Evolutionary conservation across 2,329 filamentous ascomycete genomes (phyloP).

Genomic region (Diaporthe citri): DNA sequence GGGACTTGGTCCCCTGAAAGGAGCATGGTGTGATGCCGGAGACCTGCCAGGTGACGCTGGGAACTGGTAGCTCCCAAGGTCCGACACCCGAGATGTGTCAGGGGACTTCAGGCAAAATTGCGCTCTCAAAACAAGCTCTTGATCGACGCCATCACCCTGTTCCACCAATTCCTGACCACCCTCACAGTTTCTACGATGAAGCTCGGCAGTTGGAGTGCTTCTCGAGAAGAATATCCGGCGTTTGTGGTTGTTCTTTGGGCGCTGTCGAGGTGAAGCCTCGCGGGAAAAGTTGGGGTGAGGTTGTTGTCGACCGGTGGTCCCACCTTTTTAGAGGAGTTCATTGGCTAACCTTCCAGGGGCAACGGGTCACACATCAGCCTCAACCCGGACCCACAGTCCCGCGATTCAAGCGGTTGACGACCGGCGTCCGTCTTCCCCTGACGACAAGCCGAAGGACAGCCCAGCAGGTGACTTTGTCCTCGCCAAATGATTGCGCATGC

Average conservation of each 20-base stretch:
- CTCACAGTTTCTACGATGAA: not conserved
- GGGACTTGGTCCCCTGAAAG: not conserved
- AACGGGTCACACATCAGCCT: not conserved
- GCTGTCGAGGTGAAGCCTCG: not conserved
- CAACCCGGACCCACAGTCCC: slow-evolving; percentile 17
- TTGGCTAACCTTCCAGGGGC: not conserved
- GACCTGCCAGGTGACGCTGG: not conserved
- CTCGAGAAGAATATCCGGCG: not conserved
- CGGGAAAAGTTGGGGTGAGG: not conserved
- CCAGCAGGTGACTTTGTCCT: not conserved
- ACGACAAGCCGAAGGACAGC: not conserved
- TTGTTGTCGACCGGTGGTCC: not conserved
- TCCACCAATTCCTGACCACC: not conserved
- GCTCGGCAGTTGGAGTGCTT: not conserved
- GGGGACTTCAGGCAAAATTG: slow-evolving; percentile 34
- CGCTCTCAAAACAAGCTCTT: slow-evolving; percentile 22
- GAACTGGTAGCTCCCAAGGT: not conserved
- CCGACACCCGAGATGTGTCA: slow-evolving; percentile 28
- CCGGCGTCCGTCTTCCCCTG: not conserved
- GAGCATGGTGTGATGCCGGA: slow-evolving; percentile 1
- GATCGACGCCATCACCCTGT: slow-evolving; percentile 27
- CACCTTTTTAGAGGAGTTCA: not conserved
- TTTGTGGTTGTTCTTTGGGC: not conserved
- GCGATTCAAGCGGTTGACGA: slow-evolving; percentile 6
- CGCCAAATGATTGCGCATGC: not conserved